Conservation (phyloP, 305 asterid species). For the Solanum hybrid region DNA sequence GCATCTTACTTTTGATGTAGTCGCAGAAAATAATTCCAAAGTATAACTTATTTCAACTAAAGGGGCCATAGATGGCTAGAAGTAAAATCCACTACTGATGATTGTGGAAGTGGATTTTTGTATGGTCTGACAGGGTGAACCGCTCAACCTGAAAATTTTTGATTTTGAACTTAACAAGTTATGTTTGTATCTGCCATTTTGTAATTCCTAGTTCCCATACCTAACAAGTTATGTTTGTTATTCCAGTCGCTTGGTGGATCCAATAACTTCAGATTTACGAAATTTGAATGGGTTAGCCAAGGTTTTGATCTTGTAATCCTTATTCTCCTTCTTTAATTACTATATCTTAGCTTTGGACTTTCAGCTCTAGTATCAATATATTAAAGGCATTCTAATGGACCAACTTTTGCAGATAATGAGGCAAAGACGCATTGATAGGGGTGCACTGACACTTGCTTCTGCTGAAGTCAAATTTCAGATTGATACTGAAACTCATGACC, state of each 20-base stretch:
- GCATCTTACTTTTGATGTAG: background rate
- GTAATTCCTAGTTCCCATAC: background rate
- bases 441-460: slow-evolving; percentile 98
- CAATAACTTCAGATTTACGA: slow-evolving; percentile 83
- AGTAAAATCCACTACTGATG: background rate
- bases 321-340: background rate
- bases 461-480: slow-evolving; percentile 98
- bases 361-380: background rate
- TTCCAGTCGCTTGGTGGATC: slow-evolving; percentile 90
- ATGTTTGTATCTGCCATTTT: background rate
- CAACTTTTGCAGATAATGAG: slow-evolving; percentile 72
- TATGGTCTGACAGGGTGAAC: background rate
- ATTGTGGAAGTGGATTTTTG: background rate
- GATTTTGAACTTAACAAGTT: no score
- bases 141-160: background rate
- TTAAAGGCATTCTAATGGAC: background rate
- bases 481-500: slow-evolving; percentile 98
- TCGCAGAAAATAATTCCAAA: background rate
- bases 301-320: slow-evolving; percentile 31
- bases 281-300: slow-evolving; percentile 85
- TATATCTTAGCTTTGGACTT: background rate
- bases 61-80: background rate
- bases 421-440: slow-evolving; percentile 92
- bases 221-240: background rate
- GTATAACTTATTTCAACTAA: background rate